Evolutionary conservation across 345 rosid genomes (phyloP), one percentile per base, ranked within the genome.

Genomic region (Streptanthus diversifolius): DNA sequence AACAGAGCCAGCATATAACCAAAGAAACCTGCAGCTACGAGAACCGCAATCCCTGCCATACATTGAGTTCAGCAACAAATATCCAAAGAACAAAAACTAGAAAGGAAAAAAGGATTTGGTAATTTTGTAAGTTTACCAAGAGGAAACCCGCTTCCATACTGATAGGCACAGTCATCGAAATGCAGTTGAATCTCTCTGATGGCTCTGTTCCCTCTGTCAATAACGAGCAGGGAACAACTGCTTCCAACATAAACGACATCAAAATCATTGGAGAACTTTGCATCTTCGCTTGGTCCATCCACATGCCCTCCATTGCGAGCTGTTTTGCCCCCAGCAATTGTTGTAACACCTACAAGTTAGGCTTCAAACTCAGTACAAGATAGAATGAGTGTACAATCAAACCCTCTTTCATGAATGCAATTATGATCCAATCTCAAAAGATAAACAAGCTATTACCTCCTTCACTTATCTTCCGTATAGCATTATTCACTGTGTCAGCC

Each of bases 251-350:
- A 95, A 76, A 92, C 92, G 78, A 90, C 90, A 71, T 95, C 99
- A 80, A 95, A 95, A 71, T 95, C 99, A 81, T 84, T 82, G 5
- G 99, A 95, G 65, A 95, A 92, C 63, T 90, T 92, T 53, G 98
- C 99, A 82, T 95, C 99, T 77, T 86, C 99, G 71, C 98, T 95
- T 7, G 99, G 96, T 71, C 99, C 99, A 83, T 95, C 98, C 15
- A 88, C 87, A 77, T 92, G 97, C 53, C 95, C 84, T 15, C 97
- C 93, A 78, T 90, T 93, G 18, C 85, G 85, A 62, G 82, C 72
- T 68, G 75, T 79, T 81, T 90, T 95, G 3, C 99, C 99, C 36
- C 99, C 98, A 51, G 99, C 99, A 64, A 95, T 90, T n/a, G 99
- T 95, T 59, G 97, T 92, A 52, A 95, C 90, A 72, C 97, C 99